Evolutionary conservation across 257 asterid genomes (phyloP).

Genomic region (Nicotiana attenuata): DNA sequence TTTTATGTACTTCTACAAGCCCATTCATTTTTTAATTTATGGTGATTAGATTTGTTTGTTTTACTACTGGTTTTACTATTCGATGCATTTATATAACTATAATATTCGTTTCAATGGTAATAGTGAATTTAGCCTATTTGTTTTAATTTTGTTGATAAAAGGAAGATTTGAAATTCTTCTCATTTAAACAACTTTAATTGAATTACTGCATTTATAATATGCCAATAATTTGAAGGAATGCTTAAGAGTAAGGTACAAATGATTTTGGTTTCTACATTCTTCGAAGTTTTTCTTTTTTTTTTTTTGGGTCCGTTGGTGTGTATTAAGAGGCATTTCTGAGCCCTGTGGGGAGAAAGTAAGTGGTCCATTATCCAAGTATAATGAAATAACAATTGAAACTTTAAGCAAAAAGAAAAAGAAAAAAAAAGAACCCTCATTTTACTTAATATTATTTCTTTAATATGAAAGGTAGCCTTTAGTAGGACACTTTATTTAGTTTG

Average conservation of each 20-base stretch:
- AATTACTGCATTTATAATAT: background rate
- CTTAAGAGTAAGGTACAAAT: background rate
- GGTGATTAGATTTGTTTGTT: too few relatives aligned
- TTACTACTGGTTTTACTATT: background rate
- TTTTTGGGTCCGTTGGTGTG: background rate
- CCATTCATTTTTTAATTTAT: too few relatives aligned
- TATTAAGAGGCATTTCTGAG: background rate
- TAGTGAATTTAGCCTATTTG: background rate
- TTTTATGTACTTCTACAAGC: too few relatives aligned
- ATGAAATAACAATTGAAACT: background rate
- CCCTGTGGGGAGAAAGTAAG: background rate
- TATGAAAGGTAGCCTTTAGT: background rate
- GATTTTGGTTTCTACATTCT: background rate
- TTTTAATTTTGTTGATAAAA: background rate
- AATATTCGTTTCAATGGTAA: background rate
- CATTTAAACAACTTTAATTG: background rate
- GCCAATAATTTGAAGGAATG: background rate
- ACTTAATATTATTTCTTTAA: background rate
- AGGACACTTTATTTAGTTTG: background rate
- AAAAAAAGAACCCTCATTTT: background rate
- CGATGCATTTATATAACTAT: background rate
- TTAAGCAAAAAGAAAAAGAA: background rate
- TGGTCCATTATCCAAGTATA: background rate
- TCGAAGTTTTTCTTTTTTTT: background rate
- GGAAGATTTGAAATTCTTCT: background rate